These are phyloP conservation scores for Pleurotus pulmonarius DNA, from an alignment of 768 basidiomycete species.

Conservation along the genomic window DNA sequence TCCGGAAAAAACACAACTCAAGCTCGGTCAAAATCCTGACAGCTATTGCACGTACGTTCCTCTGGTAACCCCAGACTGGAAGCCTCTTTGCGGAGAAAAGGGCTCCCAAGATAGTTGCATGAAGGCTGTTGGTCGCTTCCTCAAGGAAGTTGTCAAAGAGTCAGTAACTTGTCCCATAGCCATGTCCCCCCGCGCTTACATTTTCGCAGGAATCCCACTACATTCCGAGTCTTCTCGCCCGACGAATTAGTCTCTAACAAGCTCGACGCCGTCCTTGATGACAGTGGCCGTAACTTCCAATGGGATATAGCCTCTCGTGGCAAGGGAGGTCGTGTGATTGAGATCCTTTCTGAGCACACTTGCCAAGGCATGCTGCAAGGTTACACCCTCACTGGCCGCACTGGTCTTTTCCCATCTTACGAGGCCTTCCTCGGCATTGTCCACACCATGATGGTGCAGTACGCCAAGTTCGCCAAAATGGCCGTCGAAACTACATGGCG, in stretches of 20 bases:
- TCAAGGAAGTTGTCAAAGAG: conserved; percentile 55
- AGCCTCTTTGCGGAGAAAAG: conserved; percentile 42
- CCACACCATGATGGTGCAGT: conserved; percentile 88
- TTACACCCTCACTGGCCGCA: conserved; percentile 85
- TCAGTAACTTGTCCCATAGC: conserved; percentile 21
- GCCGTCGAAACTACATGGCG: conserved; percentile 70
- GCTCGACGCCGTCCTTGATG: conserved; percentile 74
- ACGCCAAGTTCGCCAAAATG: conserved; percentile 87
- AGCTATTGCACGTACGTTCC: conserved; percentile 59
- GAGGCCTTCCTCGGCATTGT: conserved; percentile 91
- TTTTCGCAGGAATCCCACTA: conserved; percentile 57
- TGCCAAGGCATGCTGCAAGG: conserved; percentile 91
- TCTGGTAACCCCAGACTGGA: conserved; percentile 68
- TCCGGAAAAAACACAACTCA: conserved; percentile 51
- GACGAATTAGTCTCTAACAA: conserved; percentile 89
- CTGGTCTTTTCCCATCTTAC: conserved; percentile 85
- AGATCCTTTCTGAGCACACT: conserved; percentile 87
- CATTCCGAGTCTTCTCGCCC: conserved; percentile 88
- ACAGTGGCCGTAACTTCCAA: conserved; percentile 73
- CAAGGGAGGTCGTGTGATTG: conserved; percentile 78
- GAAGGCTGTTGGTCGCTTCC: conserved; percentile 59
- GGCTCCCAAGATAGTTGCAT: conserved; percentile 71
- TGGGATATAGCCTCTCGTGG: conserved; percentile 71
- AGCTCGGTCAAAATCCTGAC: conserved; percentile 69
- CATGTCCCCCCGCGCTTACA: background rate